Conservation (phyloP, 805 yeast genomes). For the Candida multigemmis region DNA sequence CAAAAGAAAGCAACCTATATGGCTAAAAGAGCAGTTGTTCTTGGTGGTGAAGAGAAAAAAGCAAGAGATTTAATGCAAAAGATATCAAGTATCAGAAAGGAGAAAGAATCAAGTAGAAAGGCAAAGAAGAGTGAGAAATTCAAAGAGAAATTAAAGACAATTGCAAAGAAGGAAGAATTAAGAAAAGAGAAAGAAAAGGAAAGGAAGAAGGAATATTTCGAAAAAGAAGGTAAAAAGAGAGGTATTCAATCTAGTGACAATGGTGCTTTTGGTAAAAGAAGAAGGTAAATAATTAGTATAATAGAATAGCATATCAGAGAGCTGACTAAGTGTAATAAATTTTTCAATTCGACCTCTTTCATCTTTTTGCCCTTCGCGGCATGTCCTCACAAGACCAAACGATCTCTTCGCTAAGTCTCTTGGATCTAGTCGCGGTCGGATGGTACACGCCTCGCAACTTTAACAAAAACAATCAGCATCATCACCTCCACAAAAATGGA, state of each 20-base stretch:
- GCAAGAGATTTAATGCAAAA: constrained; percentile 84
- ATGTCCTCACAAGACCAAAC: too few relatives aligned
- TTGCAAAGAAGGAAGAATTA: constrained; percentile 66
- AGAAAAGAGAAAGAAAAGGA: constrained; percentile 71
- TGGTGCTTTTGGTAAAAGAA: constrained; percentile 24
- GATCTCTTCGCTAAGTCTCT: too few relatives aligned
- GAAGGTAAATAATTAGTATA: too few relatives aligned
- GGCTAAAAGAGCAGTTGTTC: constrained; percentile 86
- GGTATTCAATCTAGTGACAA: constrained; percentile 24
- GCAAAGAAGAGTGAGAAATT: constrained; percentile 70
- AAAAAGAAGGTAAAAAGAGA: constrained; percentile 61
- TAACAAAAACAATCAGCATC: too few relatives aligned
- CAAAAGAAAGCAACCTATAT: constrained; percentile 75
- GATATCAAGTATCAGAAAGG: constrained; percentile 75
- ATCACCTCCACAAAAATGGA: too few relatives aligned
- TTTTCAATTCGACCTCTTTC: too few relatives aligned
- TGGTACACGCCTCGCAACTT: too few relatives aligned
- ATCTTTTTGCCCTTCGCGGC: too few relatives aligned
- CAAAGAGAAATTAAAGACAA: constrained; percentile 61
- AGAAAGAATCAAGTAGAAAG: constrained; percentile 71
- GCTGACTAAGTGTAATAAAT: too few relatives aligned
- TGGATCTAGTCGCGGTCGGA: too few relatives aligned
- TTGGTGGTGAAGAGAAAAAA: constrained; percentile 89
- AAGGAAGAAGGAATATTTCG: constrained; percentile 80
- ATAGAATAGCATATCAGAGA: too few relatives aligned